Conservation (phyloP, 345 rosid species). For the Linum lewisii region DNA sequence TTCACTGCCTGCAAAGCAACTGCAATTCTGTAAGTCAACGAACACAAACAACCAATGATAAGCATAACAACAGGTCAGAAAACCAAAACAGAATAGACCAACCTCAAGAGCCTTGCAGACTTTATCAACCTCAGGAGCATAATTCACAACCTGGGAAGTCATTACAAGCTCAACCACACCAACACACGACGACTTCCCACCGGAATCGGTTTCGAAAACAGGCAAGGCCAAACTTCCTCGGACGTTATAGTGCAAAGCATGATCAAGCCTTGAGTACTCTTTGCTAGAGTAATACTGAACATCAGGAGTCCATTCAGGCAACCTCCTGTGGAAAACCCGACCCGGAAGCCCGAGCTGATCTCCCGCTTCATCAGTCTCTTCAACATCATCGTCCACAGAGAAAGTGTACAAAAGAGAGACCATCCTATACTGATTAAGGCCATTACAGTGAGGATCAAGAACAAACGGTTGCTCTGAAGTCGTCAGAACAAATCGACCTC, state of each 20-base stretch:
- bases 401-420: conserved; percentile 66
- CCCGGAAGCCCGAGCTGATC: conserved; percentile 80
- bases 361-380: conserved; percentile 38
- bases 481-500: conserved; percentile 48
- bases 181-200: conserved; percentile 51
- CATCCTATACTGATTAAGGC: conserved; percentile 84
- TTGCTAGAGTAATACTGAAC: conserved; percentile 79
- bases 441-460: conserved; percentile 59
- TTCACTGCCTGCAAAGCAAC: conserved; percentile 73
- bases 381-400: conserved; percentile 41
- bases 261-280: conserved; percentile 71
- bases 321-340: conserved; percentile 67
- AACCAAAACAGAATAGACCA: conserved; percentile 24
- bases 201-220: conserved; percentile 58
- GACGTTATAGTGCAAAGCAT: conserved; percentile 61
- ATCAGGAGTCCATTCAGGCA: conserved; percentile 95
- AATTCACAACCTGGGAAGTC: conserved; percentile 79
- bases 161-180: conserved; percentile 86
- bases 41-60: conserved; percentile 3
- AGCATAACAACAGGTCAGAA: background rate
- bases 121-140: conserved; percentile 92
- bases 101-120: conserved; percentile 98
- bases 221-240: conserved; percentile 89
- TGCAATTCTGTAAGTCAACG: conserved; percentile 28
- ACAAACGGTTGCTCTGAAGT: conserved; percentile 92